Evolutionary conservation across 176 grass and related monocot genomes (phyloP), one percentile per base, ranked within the genome.

Genomic region (Triticum monococcum): DNA sequence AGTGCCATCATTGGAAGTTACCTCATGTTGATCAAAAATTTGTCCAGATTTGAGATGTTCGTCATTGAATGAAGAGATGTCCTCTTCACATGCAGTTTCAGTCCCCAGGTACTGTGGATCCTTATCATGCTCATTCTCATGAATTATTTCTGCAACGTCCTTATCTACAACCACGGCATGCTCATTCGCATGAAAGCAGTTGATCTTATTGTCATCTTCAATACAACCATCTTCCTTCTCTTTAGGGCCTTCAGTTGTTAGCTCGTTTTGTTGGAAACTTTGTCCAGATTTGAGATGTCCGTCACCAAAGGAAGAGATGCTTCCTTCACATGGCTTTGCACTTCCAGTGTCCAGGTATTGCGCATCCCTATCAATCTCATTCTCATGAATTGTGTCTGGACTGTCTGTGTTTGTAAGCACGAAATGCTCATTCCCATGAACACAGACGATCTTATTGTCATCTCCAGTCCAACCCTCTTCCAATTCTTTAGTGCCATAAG

Each of bases 311-410:
- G 93, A 89, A 63, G 88, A 91, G 70, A 88, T 32, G 63, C 26
- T 89, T 80, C 80, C 90, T 79, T 95, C 90, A 79, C 79, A 93
- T 46, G 78, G 81, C 86, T 82, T 37, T 71, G 75, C 89, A 72
- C 83, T 85, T 81, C 22, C 71, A 73, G 72, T 78, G 28, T 54
- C 80, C 66, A 43, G 79, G 81, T 48, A 78, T 8, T 74, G 89
- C 5, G 25, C 33, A 60, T 84, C 18, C 35, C 28, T 61, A 83
- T 65, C 85, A 84, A 50, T 59, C 82, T 75, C 37, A 40, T 79
- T 65, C 9, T 37, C 12, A 37, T 18, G 25, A 41, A 37, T 12
- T 88, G 22, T 86, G 0, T 72, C 86, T 33, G 62, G 22, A 24
- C 17, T 33, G 13, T 57, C 57, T 12, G 83, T 45, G 17, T 80